Conservation (phyloP, 192 early-diverging fungal genomes). For the Martensiomyces pterosporus region DNA sequence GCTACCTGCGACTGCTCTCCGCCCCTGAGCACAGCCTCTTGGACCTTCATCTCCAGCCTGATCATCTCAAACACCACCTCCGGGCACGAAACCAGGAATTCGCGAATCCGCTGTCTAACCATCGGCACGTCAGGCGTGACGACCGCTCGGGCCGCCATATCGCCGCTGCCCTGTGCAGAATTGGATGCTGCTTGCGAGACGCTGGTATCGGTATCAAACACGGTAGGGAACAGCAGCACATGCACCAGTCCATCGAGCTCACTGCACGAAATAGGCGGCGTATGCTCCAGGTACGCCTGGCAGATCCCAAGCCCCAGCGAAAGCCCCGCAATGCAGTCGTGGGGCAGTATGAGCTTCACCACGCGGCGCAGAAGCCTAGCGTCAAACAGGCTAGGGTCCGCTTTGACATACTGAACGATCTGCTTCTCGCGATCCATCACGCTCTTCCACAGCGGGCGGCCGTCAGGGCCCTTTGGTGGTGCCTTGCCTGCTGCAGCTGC, state of each 20-base stretch:
- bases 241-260: conserved; percentile 53
- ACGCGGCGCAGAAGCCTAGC: conserved; percentile 28
- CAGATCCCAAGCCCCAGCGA: conserved; percentile 42
- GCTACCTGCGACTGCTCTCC: conserved; percentile 52
- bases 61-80: conserved; percentile 49
- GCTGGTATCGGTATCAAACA: conserved; percentile 58
- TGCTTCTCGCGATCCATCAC: conserved; percentile 28
- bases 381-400: conserved; percentile 37
- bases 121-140: conserved; percentile 13
- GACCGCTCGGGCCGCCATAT: conserved; percentile 10
- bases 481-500: neutral
- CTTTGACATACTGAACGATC: conserved; percentile 31
- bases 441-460: conserved; percentile 31
- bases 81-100: conserved; percentile 35
- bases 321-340: conserved; percentile 50
- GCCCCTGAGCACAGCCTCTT: conserved; percentile 40
- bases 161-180: too few species aligned
- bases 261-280: conserved; percentile 7
- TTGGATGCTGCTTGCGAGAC: too few species aligned
- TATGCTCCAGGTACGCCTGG: conserved; percentile 23
- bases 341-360: conserved; percentile 48
- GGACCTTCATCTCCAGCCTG: conserved; percentile 45
- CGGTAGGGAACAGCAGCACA: conserved; percentile 69
- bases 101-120: conserved; percentile 36
- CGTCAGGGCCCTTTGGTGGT: conserved; percentile 10